These are phyloP conservation scores for Starmerella geochares DNA, from an alignment of 805 yeast species.

Conservation along the genomic window DNA sequence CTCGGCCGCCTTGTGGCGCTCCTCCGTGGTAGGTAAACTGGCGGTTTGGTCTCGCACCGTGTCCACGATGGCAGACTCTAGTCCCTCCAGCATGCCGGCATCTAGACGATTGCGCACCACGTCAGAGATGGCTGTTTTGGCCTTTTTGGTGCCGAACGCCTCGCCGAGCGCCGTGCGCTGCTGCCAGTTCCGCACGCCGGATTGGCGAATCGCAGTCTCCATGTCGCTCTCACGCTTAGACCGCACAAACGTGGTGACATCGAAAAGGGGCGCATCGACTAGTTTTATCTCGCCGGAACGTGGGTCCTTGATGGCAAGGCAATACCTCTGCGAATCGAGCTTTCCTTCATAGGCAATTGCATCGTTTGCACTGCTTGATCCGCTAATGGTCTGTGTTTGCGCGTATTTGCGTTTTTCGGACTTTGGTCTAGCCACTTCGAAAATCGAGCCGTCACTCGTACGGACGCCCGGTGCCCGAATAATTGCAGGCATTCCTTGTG, in stretches of 20 bases:
- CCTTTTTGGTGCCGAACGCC: conserved; percentile 94
- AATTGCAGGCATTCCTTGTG: conserved; percentile 42
- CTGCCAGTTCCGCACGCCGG: conserved; percentile 37
- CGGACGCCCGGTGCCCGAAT: conserved; percentile 72
- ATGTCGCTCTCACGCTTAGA: conserved; percentile 44
- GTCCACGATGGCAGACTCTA: conserved; percentile 74
- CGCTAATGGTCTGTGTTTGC: conserved; percentile 43
- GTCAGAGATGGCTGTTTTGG: conserved; percentile 78
- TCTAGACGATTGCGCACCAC: conserved; percentile 78
- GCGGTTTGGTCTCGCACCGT: conserved; percentile 60
- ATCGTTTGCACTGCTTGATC: conserved; percentile 47
- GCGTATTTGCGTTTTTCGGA: conserved; percentile 35
- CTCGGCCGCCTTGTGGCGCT: conserved; percentile 47
- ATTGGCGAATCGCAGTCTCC: conserved; percentile 58
- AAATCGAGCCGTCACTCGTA: conserved; percentile 46
- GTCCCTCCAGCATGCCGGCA: conserved; percentile 61
- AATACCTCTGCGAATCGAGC: conserved; percentile 39
- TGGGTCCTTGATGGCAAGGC: conserved; percentile 71
- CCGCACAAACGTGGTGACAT: conserved; percentile 53
- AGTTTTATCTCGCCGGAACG: conserved; percentile 53
- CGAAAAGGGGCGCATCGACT: conserved; percentile 52
- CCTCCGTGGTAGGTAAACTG: conserved; percentile 60
- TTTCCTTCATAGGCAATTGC: conserved; percentile 63
- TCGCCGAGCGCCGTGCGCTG: conserved; percentile 84
- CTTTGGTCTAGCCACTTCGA: conserved; percentile 44